A percentile compares a stretch with the other conserved stretches of the same genome.
phyloP scores from a whole-genome alignment of 768 basidiomycete species.

The Agaricus subrufescens region DNA sequence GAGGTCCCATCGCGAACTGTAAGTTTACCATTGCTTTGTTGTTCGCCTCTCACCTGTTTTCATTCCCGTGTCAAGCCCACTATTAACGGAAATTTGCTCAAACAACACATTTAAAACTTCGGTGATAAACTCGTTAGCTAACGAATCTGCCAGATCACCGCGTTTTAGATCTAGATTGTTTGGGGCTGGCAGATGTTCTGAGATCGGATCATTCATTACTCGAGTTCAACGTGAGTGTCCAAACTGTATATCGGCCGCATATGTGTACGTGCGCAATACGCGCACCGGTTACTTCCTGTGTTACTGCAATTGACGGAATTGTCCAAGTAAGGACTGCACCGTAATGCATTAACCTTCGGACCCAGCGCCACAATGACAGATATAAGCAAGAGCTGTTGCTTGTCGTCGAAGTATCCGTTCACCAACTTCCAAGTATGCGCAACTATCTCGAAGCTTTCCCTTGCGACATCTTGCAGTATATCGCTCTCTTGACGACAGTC shows the following conservation, averaged over 20 bases:
- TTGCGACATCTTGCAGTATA: slow-evolving; percentile 50
- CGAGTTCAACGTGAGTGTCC: not conserved
- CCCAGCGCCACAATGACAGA: slow-evolving; percentile 2
- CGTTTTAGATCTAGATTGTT: not conserved
- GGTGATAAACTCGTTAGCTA: slow-evolving; percentile 4
- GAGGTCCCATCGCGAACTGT: no score
- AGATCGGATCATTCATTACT: slow-evolving; percentile 6
- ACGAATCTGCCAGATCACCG: not conserved
- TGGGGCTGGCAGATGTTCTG: not conserved
- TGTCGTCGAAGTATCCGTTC: not conserved
- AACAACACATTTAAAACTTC: not conserved
- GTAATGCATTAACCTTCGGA: slow-evolving; percentile 1
- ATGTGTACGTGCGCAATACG: not conserved
- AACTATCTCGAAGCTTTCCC: slow-evolving; percentile 46
- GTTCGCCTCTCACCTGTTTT: not conserved
- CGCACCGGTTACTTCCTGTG: not conserved
- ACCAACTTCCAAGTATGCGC: slow-evolving; percentile 27
- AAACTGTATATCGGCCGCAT: not conserved
- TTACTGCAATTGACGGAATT: not conserved
- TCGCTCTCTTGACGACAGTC: slow-evolving; percentile 44
- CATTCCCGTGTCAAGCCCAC: slow-evolving; percentile 1
- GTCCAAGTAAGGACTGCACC: not conserved
- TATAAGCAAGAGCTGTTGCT: not conserved
- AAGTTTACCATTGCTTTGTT: not conserved
- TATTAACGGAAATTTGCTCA: not conserved